These are phyloP conservation scores for Themeda triandra DNA, from an alignment of 176 grass and related monocot genomes.

Conservation along the genomic window DNA sequence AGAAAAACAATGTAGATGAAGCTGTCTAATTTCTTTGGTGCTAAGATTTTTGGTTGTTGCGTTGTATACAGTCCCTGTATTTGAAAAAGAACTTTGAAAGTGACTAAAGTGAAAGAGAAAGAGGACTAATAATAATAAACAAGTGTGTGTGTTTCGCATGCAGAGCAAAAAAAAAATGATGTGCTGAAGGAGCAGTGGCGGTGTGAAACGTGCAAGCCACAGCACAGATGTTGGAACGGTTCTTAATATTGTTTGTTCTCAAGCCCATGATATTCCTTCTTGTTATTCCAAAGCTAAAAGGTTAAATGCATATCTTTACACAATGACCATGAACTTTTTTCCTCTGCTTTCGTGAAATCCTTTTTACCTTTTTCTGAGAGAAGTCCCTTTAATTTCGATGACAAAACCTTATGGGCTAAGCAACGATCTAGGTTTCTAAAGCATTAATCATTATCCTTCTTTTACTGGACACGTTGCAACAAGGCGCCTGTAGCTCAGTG, in stretches of 20 bases:
- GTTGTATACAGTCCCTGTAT: not conserved
- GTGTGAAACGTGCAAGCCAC: too few relatives aligned
- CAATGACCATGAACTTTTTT: not conserved
- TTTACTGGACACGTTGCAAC: too few relatives aligned
- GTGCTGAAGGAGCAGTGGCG: not conserved
- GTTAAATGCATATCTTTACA: not conserved
- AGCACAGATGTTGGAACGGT: not conserved
- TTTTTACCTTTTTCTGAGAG: not conserved
- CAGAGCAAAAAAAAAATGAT: not conserved
- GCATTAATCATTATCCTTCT: too few relatives aligned
- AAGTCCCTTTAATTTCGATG: not conserved
- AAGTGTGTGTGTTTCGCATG: not conserved
- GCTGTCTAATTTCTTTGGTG: not conserved
- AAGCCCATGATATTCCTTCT: not conserved
- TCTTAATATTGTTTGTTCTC: not conserved
- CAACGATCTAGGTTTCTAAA: not conserved
- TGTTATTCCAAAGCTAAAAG: not conserved
- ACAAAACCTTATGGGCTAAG: conserved; percentile 28
- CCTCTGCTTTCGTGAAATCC: not conserved
- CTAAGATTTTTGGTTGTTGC: not conserved
- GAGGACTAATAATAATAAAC: not conserved
- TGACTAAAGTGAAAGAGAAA: not conserved
- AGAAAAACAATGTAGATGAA: not conserved
- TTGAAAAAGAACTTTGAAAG: not conserved
- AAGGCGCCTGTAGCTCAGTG: conserved; percentile 76